Evolutionary conservation across 2,329 filamentous ascomycete genomes (phyloP).

Genomic region (Claviceps humidiphila): DNA sequence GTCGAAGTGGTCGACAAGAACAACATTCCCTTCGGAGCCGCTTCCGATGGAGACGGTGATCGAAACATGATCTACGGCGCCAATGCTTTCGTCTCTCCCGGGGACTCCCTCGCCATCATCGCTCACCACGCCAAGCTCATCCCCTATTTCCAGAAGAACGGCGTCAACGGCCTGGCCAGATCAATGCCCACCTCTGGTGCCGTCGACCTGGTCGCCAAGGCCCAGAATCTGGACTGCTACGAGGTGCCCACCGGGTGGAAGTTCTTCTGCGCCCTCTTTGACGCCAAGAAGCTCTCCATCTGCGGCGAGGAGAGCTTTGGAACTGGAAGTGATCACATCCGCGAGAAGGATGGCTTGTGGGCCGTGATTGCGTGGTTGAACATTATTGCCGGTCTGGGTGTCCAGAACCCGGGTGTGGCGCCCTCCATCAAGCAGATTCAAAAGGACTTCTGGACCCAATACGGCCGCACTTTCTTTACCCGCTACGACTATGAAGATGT

Average conservation of each 20-base stretch:
- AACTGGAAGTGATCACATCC: conserved; percentile 95
- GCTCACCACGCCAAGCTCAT: conserved; percentile 93
- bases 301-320: conserved; percentile 98
- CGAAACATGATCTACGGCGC: conserved; percentile 99
- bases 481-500: conserved; percentile 97
- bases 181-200: conserved; percentile 97
- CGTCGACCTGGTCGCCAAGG: conserved; percentile 90
- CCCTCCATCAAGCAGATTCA: conserved; percentile 95
- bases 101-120: conserved; percentile 95
- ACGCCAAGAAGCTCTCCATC: conserved; percentile 91
- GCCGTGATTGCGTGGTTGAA: conserved; percentile 96
- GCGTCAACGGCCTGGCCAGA: conserved; percentile 85
- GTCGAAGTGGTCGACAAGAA: conserved; percentile 89
- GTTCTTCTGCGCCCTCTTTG: conserved; percentile 95
- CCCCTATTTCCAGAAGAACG: conserved; percentile 96
- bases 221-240: conserved; percentile 81
- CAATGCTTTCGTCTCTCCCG: conserved; percentile 89
- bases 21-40: conserved; percentile 87
- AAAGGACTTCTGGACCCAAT: conserved; percentile 90
- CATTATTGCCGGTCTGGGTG: conserved; percentile 88
- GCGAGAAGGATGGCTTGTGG: conserved; percentile 98
- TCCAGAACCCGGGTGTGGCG: conserved; percentile 63
- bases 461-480: conserved; percentile 97
- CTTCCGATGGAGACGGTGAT: conserved; percentile 93
- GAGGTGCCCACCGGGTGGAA: conserved; percentile 99